A percentile compares a stretch with the other conserved stretches of the same genome.
These are phyloP conservation scores for Hymenoscyphus fraxineus DNA, from an alignment of 2,329 filamentous ascomycete genomes.

Conservation along the genomic window DNA sequence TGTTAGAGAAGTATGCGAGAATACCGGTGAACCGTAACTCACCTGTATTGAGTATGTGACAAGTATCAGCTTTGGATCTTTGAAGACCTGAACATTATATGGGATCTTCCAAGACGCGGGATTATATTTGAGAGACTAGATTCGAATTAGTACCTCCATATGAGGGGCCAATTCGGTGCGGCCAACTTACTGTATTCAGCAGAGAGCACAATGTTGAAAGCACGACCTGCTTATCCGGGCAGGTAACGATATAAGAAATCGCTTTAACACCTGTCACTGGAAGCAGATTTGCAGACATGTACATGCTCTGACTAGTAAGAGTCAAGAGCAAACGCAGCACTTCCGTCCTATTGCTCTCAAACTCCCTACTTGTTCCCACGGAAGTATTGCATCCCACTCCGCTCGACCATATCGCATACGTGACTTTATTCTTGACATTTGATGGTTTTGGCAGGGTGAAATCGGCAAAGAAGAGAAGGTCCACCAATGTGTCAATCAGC, in stretches of 20 bases:
- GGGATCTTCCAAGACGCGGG: conserved; percentile 90
- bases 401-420: conserved; percentile 96
- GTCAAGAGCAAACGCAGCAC: conserved; percentile 82
- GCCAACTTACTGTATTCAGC: conserved; percentile 74
- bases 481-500: conserved; percentile 82
- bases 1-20: conserved; percentile 7
- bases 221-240: conserved; percentile 85
- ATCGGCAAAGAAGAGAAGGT: conserved; percentile 86
- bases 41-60: conserved; percentile 80
- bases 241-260: conserved; percentile 85
- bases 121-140: conserved; percentile 88
- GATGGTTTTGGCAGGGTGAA: conserved; percentile 77
- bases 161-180: conserved; percentile 7
- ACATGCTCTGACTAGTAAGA: conserved; percentile 87
- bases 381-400: conserved; percentile 93
- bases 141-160: conserved; percentile 10
- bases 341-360: conserved; percentile 89
- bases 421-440: conserved; percentile 72
- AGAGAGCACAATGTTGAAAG: conserved; percentile 88
- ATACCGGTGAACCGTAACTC: background rate
- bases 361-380: conserved; percentile 82
- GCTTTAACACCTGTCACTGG: conserved; percentile 79
- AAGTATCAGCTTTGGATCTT: conserved; percentile 82
- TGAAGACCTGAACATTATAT: conserved; percentile 88
- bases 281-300: conserved; percentile 74